These are phyloP conservation scores for Testicularia cyperi DNA, from an alignment of 1,284 basidiomycete species.

Conservation along the genomic window DNA sequence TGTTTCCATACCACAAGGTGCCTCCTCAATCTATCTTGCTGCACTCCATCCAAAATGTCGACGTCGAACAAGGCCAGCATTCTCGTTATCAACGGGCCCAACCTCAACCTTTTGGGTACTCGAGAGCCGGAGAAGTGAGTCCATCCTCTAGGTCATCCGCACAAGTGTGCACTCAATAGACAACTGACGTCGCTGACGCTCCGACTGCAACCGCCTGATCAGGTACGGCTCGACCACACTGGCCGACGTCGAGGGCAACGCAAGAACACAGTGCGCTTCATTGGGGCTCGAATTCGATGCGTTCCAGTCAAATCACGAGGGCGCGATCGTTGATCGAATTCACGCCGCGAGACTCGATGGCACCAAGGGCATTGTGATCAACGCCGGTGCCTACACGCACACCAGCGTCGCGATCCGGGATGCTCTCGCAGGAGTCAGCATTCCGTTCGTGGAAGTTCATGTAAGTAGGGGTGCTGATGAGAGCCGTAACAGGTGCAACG, in stretches of 20 bases:
- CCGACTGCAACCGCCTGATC: too few relatives aligned
- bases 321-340: constrained; percentile 59
- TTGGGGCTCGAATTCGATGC: constrained; percentile 8
- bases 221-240: constrained; percentile 59
- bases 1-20: too few relatives aligned
- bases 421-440: constrained; percentile 49
- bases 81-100: constrained; percentile 56
- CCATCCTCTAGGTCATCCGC: too few relatives aligned
- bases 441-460: constrained; percentile 61
- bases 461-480: constrained; percentile 15
- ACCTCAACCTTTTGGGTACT: constrained; percentile 60
- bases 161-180: not conserved
- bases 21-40: too few relatives aligned
- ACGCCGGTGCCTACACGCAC: constrained; percentile 60
- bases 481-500: not conserved
- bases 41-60: too few relatives aligned
- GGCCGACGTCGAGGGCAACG: constrained; percentile 32
- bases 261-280: constrained; percentile 1
- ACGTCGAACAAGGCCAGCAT: constrained; percentile 6
- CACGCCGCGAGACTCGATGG: constrained; percentile 44
- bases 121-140: constrained; percentile 58
- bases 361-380: constrained; percentile 50
- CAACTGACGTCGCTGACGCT: not conserved
- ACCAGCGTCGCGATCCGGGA: constrained; percentile 59
- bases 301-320: constrained; percentile 61